A percentile compares a stretch with the other conserved stretches of the same genome.
Conservation (phyloP, 805 yeast species). For the Candida awuae region DNA sequence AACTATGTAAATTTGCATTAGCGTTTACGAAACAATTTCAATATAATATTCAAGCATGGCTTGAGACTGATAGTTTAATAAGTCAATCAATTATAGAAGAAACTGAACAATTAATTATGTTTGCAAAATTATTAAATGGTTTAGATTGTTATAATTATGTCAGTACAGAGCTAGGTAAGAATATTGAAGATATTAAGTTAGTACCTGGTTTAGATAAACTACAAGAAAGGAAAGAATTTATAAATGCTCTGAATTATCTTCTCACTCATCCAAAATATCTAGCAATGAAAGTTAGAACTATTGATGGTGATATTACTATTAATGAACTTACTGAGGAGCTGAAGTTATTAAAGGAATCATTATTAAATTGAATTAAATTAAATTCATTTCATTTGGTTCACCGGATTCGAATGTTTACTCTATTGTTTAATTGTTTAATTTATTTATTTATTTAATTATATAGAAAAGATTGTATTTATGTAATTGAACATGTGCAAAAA, state of each 20-base stretch:
- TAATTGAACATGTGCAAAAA: too few relatives aligned
- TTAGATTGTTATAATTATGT: constrained; percentile 47
- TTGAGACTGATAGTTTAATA: constrained; percentile 39
- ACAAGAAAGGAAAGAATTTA: constrained; percentile 51
- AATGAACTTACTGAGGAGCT: constrained; percentile 43
- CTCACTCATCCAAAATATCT: constrained; percentile 82
- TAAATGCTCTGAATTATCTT: constrained; percentile 57
- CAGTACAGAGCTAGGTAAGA: constrained; percentile 13
- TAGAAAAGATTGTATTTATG: constrained; percentile 1
- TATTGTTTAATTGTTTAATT: too few relatives aligned
- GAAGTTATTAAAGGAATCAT: constrained; percentile 41
- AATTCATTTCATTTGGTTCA: too few relatives aligned
- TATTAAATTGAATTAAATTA: constrained; percentile 26
- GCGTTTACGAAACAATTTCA: constrained; percentile 61
- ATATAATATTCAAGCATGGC: constrained; percentile 61
- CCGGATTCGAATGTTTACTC: too few relatives aligned
- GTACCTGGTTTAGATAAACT: constrained; percentile 57
- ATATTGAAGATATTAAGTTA: constrained; percentile 17
- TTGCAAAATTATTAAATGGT: constrained; percentile 49
- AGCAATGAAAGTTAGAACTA: constrained; percentile 57
- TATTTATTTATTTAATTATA: neutral
- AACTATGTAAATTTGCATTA: constrained; percentile 52
- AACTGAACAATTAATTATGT: constrained; percentile 57
- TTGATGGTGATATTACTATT: constrained; percentile 47
- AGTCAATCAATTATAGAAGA: constrained; percentile 48